A percentile compares a stretch with the other conserved stretches of the same genome.
Conservation (phyloP, 1,139 yeast genomes). For the Kazachstania sp. region DNA sequence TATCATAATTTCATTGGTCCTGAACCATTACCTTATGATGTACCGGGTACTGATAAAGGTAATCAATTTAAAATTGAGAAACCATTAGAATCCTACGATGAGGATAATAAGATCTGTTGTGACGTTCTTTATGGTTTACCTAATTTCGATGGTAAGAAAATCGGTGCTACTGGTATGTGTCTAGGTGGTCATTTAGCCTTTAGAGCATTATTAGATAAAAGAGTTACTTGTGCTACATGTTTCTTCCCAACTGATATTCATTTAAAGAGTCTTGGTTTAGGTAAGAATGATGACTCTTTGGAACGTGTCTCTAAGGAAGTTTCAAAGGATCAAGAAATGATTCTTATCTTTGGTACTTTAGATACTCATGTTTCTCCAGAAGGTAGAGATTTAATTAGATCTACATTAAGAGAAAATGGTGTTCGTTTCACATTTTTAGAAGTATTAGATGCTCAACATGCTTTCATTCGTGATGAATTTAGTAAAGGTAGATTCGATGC, state of each 20-base stretch:
- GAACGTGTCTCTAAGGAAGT: slow-evolving; percentile 43
- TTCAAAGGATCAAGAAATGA: slow-evolving; percentile 43
- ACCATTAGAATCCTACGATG: slow-evolving; percentile 66
- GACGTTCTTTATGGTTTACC: slow-evolving; percentile 50
- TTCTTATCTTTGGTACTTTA: slow-evolving; percentile 67
- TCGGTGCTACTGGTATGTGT: slow-evolving; percentile 85
- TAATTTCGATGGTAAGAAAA: slow-evolving; percentile 56
- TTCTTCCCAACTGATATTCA: slow-evolving; percentile 82
- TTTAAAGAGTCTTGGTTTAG: slow-evolving; percentile 51
- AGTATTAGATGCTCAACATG: slow-evolving; percentile 74
- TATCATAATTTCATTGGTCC: slow-evolving; percentile 65
- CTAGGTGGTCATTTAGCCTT: slow-evolving; percentile 79
- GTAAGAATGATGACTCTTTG: slow-evolving; percentile 56
- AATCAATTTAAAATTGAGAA: slow-evolving; percentile 59
- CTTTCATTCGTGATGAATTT: slow-evolving; percentile 69
- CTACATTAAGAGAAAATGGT: slow-evolving; percentile 48
- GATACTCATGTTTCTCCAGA: slow-evolving; percentile 76
- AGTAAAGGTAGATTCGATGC: slow-evolving; percentile 77
- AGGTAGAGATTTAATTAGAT: slow-evolving; percentile 66
- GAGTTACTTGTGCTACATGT: slow-evolving; percentile 62
- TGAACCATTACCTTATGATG: slow-evolving; percentile 62
- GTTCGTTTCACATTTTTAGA: slow-evolving; percentile 66
- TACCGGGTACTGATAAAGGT: slow-evolving; percentile 68
- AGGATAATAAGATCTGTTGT: slow-evolving; percentile 56
- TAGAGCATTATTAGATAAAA: slow-evolving; percentile 58